Percentiles rank a stretch among this genome's conserved stretches.
Evolutionary conservation across 129 eudicot species (phyloP).

Genomic region (Flaveria bidentis): DNA sequence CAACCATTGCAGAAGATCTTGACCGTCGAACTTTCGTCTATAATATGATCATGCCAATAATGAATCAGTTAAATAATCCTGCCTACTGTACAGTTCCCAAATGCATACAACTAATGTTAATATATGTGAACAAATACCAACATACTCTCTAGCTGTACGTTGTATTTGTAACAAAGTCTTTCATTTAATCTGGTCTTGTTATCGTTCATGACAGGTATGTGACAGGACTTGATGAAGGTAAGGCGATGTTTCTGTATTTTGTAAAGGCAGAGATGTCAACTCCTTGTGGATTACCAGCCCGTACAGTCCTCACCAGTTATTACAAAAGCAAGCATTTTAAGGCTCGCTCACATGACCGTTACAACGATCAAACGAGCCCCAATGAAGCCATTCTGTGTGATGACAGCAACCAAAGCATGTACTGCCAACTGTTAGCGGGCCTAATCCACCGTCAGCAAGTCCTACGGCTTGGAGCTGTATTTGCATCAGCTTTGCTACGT

Average conservation of each 20-base stretch:
- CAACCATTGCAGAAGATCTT: constrained; percentile 85
- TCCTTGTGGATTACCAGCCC: constrained; percentile 28
- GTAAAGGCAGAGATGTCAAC: constrained; percentile 44
- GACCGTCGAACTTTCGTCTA: constrained; percentile 84
- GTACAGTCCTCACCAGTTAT: constrained; percentile 76
- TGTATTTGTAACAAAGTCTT: neutral
- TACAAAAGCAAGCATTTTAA: constrained; percentile 80
- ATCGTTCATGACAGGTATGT: constrained; percentile 22
- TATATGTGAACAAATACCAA: neutral
- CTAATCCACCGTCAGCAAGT: constrained; percentile 69
- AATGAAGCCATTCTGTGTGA: constrained; percentile 66
- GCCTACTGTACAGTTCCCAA: neutral
- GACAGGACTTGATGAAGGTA: constrained; percentile 25
- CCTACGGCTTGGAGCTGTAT: constrained; percentile 87
- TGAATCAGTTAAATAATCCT: constrained; percentile 57
- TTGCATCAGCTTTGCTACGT: constrained; percentile 83
- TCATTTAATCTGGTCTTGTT: neutral
- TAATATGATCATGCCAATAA: constrained; percentile 79
- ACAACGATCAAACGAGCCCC: constrained; percentile 72
- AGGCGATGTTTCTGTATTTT: constrained; percentile 31
- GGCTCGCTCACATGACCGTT: constrained; percentile 52
- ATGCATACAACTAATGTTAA: neutral
- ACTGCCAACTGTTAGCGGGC: constrained; percentile 81
- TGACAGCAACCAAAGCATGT: constrained; percentile 92
- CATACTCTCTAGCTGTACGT: neutral